Evolutionary conservation across 768 basidiomycete genomes (phyloP), one percentile per base, ranked within the genome.

Genomic region (Rhizopogon roseolus): DNA sequence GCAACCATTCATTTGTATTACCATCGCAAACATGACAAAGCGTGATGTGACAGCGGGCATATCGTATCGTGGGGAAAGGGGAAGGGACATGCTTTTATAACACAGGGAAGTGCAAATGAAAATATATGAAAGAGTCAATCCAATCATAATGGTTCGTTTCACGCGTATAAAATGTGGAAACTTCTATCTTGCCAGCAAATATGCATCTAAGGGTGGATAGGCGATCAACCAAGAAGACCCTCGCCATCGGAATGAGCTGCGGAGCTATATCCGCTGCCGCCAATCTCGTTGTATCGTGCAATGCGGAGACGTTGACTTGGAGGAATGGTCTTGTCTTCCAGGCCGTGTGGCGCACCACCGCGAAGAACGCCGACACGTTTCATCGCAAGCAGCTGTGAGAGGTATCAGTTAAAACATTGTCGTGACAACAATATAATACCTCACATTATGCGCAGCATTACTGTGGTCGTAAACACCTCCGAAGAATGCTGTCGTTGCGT

Each of bases 401-500:
- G 7, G 4, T 2, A 19, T 66, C 27, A 61, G 40, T 6, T 56
- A 36, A 41, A 3, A 19, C 11, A 19, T 56, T 37, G 3, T 27
- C 13, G 7, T 19, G 28, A 1, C 19, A 16, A 50, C 2, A 16
- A 0, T 5, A 32, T 1, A 5, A 7, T 36, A 2, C 70, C 84
- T 37, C 63, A 86, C 85, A 63, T 93, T 92, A 68, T 93, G 89
- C 6, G 91, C 89, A 42, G 90, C 88, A 64, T 93, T 93, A 29
- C 88, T 90, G 64, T 93, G 91, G 60, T 90, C 88, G 63, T 92
- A 92, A 1, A 93, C 86, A 55, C 89, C 90, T 57, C 94, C 94
- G 63, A 96, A 94, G 79, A 96, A 97, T 6, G 93, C 93, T 0
- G 91, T 90, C 3, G 93, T 93, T 3, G 90, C 93, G 62, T 96